Base-by-base conservation (phyloP, 1,284 basidiomycete species). In the Puccinia novopanici region DNA sequence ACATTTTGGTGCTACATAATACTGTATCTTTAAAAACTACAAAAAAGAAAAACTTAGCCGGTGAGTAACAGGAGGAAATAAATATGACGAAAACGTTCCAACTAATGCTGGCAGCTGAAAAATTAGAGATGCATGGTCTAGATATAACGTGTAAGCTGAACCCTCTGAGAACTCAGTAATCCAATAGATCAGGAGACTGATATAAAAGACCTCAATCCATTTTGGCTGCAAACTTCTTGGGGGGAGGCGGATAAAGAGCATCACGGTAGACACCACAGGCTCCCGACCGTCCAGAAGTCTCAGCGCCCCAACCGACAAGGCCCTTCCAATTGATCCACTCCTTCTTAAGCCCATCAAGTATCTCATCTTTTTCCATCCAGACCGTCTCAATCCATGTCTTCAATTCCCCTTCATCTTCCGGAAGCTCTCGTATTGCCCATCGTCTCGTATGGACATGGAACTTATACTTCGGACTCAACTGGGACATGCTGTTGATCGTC, bases 261-360 rank as follows among this genome's bases (percentile, higher is more conserved):
- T 75, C 74, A 30, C 27, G 45, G 45, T 71, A 79, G 45, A 79
- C 76, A 8, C 76, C 76, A 52, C 67, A 79, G 3, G 76, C 76
- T 17, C 76, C 76, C 5, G 67, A 71, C 55, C 59, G 9, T 12
- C 65, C 65, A 57, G n/a, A 50, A 17, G 22, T 3, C 9, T 57
- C 13, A 34, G 67, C 37, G 24, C 76, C 76, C 54, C 67, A 59
- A n/a, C 76, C 76, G 45, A 79, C 55, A 24, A 79, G 22, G 10
- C 67, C 76, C 13, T 57, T 54, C 76, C 76, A 79, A 48, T 71
- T 57, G 24, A 61, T 61, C 76, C 76, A 79, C 17, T 71, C 54
- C 22, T 48, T 30, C 42, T 79, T 79, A 30, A 79, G 63, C 13
- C 76, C 76, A 24, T 79, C 67, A 10, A 79, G 63, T 24, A 79